Evolutionary conservation across 768 basidiomycete genomes (phyloP), one percentile per base, ranked within the genome.

Genomic region (Naganishia randhawae): DNA sequence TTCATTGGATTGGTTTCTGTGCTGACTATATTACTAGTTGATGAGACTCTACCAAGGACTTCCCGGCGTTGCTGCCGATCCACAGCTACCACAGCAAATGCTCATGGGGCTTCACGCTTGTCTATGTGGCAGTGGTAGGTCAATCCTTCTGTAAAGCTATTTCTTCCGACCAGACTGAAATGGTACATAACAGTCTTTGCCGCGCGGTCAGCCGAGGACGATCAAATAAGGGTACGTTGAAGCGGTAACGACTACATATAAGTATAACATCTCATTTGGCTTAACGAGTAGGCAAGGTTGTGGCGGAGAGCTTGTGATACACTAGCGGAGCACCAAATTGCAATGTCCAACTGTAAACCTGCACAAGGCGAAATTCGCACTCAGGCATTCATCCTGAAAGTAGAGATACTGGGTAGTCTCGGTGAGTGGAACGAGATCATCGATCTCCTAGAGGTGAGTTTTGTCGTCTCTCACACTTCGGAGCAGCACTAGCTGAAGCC

Each of bases 11-110:
- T 3, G 63, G 3, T 14, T 17, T 19, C 13, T 25, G 31, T 32
- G 13, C 45, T 54, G 14, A 55, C 31, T 19, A 31, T 10, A 13
- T 16, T 4, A 3, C 0, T 19, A 67, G 66, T 50, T 67, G 41
- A 67, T 67, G 66, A 50, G 48, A n/a, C 17, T 45, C 9, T 67
- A 67, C 42, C 27, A 33, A n/a, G n/a, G 10, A 9, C 53, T 67
- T 25, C 66, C 53, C 13, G 50, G 48, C 17, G 39, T 37, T 16
- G n/a, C 39, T 27, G 25, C 55, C 5, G 66, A 67, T 41, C 29
- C 66, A 9, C 35, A 57, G 13, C 17, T 67, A 11, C 39, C 35
- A 19, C n/a, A 48, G 27, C 66, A 67, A 25, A 41, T 61, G 27
- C 27, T 55, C 17, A 25, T 19, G 22, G 66, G 25, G 2, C 37